Conservation (phyloP, 352 stramenopile species). For the Phytophthora pseudosyringae region DNA sequence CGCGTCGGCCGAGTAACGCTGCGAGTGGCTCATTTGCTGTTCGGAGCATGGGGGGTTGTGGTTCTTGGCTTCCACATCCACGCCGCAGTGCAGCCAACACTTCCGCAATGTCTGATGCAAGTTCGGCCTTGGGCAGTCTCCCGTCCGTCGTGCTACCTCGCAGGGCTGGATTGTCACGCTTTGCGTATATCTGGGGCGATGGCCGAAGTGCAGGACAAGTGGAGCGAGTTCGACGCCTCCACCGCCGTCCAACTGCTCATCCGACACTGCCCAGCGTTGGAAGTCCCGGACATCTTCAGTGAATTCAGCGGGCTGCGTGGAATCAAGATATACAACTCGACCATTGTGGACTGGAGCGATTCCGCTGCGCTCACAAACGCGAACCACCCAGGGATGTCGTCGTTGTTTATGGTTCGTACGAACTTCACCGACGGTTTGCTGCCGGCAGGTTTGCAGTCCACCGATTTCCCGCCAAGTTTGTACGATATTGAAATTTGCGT, state of each 20-base stretch:
- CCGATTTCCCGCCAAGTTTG: slow-evolving; percentile 33
- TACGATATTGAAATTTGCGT: slow-evolving; percentile 46
- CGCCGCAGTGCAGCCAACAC: slow-evolving; percentile 10
- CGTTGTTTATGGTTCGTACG: slow-evolving; percentile 40
- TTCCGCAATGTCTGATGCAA: slow-evolving; percentile 32
- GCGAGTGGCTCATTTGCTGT: slow-evolving; percentile 10
- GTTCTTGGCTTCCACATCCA: slow-evolving; percentile 37
- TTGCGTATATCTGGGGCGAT: slow-evolving; percentile 18
- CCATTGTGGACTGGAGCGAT: slow-evolving; percentile 29
- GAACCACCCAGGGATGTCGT: slow-evolving; percentile 31
- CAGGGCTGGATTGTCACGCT: slow-evolving; percentile 34
- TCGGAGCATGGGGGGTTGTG: slow-evolving; percentile 16
- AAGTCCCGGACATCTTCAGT: slow-evolving; percentile 27
- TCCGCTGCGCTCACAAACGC: slow-evolving; percentile 31
- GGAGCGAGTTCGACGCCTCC: slow-evolving; percentile 29
- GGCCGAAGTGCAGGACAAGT: slow-evolving; percentile 11
- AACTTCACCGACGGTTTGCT: slow-evolving; percentile 41
- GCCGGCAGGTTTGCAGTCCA: slow-evolving; percentile 35
- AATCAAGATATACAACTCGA: slow-evolving; percentile 50
- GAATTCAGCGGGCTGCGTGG: slow-evolving; percentile 32
- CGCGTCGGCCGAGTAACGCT: background rate
- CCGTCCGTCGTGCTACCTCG: slow-evolving; percentile 36
- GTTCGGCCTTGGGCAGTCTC: slow-evolving; percentile 39
- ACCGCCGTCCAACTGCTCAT: slow-evolving; percentile 37
- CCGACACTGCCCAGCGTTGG: slow-evolving; percentile 37